A percentile compares a stretch with the other conserved stretches of the same genome.
Evolutionary conservation across 768 basidiomycete genomes (phyloP).

Genomic region (Boletellus emodensis): DNA sequence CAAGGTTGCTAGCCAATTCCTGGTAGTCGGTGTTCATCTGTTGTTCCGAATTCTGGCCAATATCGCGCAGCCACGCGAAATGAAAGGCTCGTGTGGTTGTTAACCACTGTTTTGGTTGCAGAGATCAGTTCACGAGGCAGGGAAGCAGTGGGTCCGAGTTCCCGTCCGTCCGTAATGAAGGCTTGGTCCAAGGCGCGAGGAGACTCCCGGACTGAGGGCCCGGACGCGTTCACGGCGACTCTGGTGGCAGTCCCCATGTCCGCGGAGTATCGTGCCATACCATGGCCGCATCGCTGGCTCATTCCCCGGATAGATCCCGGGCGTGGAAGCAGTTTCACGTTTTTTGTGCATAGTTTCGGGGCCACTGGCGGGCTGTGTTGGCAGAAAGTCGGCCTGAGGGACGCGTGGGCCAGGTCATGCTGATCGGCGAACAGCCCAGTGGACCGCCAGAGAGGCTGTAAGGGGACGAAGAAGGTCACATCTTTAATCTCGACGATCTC

Average conservation of each 20-base stretch:
- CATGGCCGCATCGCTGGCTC: neutral
- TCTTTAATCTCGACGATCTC: conserved; percentile 17
- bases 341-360: conserved; percentile 2
- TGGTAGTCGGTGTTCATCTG: neutral
- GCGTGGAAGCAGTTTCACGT: conserved; percentile 3
- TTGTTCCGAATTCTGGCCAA: conserved; percentile 6
- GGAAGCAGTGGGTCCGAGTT: conserved; percentile 8
- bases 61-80: neutral
- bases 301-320: conserved; percentile 12
- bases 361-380: neutral
- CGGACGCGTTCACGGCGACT: conserved; percentile 13
- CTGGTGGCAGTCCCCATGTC: conserved; percentile 16
- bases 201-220: conserved; percentile 13
- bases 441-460: conserved; percentile 1
- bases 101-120: conserved; percentile 6
- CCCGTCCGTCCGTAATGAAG: conserved; percentile 23
- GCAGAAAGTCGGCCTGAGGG: neutral
- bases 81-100: neutral
- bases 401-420: neutral
- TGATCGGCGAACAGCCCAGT: conserved; percentile 23
- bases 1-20: neutral
- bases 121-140: conserved; percentile 10
- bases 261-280: conserved; percentile 20
- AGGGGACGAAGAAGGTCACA: conserved; percentile 12
- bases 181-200: conserved; percentile 8